Evolutionary conservation across 139 green algal genomes (phyloP).

Genomic region (Micromonas commoda): DNA sequence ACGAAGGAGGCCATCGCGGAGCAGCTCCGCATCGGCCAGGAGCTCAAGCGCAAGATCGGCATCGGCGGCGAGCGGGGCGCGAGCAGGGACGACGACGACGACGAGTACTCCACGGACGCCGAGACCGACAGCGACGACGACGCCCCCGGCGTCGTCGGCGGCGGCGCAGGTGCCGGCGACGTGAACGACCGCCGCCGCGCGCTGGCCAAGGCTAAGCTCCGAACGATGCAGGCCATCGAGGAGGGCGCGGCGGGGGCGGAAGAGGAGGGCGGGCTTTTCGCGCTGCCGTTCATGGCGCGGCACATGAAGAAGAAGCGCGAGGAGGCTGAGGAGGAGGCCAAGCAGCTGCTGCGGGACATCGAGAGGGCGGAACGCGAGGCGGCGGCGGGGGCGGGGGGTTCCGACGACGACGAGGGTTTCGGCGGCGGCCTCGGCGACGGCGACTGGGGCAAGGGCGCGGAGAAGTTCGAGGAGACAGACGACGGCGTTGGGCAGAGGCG

Average conservation of each 20-base stretch:
- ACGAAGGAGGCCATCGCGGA: conserved; percentile 62
- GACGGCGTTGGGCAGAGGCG: background rate
- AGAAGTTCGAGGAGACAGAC: background rate
- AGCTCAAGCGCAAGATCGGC: conserved; percentile 64
- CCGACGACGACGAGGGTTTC: conserved; percentile 12
- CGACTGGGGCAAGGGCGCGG: background rate
- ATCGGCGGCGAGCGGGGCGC: background rate
- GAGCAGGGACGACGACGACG: conserved; percentile 30
- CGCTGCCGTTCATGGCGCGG: conserved; percentile 85
- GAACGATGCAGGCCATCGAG: conserved; percentile 24
- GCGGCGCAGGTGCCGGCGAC: too few species aligned
- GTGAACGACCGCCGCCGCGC: conserved; percentile 8
- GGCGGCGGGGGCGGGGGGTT: background rate
- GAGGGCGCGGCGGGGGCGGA: conserved; percentile 26
- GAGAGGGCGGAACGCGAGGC: conserved; percentile 4
- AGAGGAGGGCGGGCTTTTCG: conserved; percentile 62
- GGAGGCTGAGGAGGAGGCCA: conserved; percentile 56
- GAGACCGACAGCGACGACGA: conserved; percentile 33
- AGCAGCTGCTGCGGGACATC: conserved; percentile 43
- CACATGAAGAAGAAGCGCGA: conserved; percentile 47
- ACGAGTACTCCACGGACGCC: conserved; percentile 38
- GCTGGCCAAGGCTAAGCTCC: conserved; percentile 4
- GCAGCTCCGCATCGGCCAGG: conserved; percentile 76
- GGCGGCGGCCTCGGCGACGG: too few species aligned
- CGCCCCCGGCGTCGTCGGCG: too few species aligned